Base-by-base conservation (phyloP, 2,329 filamentous ascomycete species). In the Trichophyton rubrum region DNA sequence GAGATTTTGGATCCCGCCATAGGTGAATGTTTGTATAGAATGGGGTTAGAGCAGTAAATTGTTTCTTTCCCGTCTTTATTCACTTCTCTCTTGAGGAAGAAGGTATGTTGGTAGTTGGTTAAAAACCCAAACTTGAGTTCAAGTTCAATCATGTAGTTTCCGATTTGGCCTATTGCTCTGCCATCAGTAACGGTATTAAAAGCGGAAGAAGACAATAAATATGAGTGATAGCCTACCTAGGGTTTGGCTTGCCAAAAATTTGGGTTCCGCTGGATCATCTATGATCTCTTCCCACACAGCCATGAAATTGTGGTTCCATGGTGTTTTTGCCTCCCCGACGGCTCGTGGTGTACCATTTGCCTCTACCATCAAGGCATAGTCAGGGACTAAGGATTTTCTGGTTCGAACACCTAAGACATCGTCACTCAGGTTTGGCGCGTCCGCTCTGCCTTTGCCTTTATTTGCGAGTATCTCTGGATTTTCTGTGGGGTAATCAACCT, bases 51-150 rank as follows among this genome's bases (percentile, higher is more conserved):
- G 17, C 27, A 56, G 27, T 56, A 58, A 2, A 62, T 3, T 3
- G 33, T 40, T 45, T 57, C 49, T 4, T 51, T 15, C 5, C 30
- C 41, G 6, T 11, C 40, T 8, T 9, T 7, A 4, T 11, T n/a
- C n/a, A 27, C 27, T 27, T 43, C 58, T 35, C 53, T 20, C 17
- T 62, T 62, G 3, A 62, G 24, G 22, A 62, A 62, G 27, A 62
- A 41, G 13, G 61, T 62, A n/a, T 35, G 8, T 1, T 49, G n/a
- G 41, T 59, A 62, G 30, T 58, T 62, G 33, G 61, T 60, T 17
- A 62, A 4, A 47, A 62, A 62, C 22, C 61, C 59, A n/a, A 59
- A 62, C 38, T 59, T 62, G 27, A 62, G 33, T 27, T 56, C 45
- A 13, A 60, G 41, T 20, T 60, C 53, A 7, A 59, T 38, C 61